phyloP scores from a whole-genome alignment of 2,329 filamentous ascomycete species.

The Aulographum hederae region DNA sequence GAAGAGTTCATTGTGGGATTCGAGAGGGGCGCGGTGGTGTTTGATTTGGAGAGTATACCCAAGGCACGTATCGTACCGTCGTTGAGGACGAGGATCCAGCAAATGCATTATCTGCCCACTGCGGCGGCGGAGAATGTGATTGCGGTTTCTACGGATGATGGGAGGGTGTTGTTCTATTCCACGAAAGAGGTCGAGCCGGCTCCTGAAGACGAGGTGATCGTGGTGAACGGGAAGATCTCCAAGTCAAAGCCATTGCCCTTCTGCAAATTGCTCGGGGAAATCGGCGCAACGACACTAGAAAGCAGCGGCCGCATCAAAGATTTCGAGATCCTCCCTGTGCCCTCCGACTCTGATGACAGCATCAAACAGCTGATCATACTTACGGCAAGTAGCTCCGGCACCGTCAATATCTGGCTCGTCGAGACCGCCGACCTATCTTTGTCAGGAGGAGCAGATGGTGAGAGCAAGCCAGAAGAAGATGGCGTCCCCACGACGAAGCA shows the following conservation, averaged over 20 bases:
- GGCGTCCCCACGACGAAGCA: conserved; percentile 15
- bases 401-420: conserved; percentile 60
- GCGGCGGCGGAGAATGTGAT: conserved; percentile 38
- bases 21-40: conserved; percentile 68
- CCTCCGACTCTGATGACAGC: conserved; percentile 9
- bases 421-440: conserved; percentile 10
- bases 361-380: conserved; percentile 37
- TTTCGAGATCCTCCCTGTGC: conserved; percentile 46
- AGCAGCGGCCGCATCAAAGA: conserved; percentile 69
- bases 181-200: conserved; percentile 28
- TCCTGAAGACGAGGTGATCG: conserved; percentile 13
- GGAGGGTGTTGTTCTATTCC: conserved; percentile 67
- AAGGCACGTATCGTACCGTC: conserved; percentile 54
- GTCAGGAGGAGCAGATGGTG: conserved; percentile 2
- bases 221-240: conserved; percentile 20
- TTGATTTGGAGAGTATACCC: conserved; percentile 73
- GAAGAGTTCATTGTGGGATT: conserved; percentile 84
- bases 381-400: conserved; percentile 70
- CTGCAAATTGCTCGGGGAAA: conserved; percentile 43
- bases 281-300: conserved; percentile 56
- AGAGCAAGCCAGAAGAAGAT: conserved; percentile 7
- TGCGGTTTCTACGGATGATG: conserved; percentile 77
- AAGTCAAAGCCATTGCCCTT: conserved; percentile 37
- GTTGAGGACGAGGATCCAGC: conserved; percentile 63
- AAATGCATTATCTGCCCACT: conserved; percentile 56